Conservation (phyloP, 2,329 filamentous ascomycete species). For the Fusarium ambrosium region DNA sequence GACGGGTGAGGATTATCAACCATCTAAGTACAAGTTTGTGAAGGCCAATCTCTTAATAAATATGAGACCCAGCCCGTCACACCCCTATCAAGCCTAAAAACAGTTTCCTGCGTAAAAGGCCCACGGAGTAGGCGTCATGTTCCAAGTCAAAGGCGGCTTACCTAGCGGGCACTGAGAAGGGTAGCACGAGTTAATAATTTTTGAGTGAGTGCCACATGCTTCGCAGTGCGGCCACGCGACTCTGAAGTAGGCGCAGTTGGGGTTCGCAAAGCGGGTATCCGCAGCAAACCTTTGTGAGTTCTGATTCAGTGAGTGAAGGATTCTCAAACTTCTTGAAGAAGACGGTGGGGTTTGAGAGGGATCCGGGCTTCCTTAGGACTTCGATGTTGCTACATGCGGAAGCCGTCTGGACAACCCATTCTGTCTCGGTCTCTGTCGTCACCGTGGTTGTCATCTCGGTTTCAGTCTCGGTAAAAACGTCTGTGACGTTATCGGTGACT, state of each 20-base stretch:
- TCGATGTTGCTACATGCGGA: background rate
- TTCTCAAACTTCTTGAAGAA: background rate
- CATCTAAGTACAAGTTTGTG: no score
- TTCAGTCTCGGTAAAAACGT: background rate
- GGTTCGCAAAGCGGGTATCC: background rate
- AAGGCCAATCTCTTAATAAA: background rate
- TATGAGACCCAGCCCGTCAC: no score
- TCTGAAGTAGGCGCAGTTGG: background rate
- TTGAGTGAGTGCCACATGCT: background rate
- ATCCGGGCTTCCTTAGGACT: background rate
- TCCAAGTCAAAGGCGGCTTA: background rate
- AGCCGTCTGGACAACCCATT: background rate
- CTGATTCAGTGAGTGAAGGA: background rate
- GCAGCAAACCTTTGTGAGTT: background rate
- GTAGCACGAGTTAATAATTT: background rate
- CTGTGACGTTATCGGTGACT: background rate
- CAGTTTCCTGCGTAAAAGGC: background rate
- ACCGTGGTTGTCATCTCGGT: background rate
- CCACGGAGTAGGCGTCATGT: background rate
- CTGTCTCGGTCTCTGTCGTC: background rate
- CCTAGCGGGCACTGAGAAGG: background rate
- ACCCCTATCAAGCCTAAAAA: background rate
- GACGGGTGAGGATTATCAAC: no score
- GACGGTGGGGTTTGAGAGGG: background rate
- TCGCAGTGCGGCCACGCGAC: background rate